These are phyloP conservation scores for Trichophyton rubrum DNA, from an alignment of 2,329 filamentous ascomycete genomes.

Conservation along the genomic window DNA sequence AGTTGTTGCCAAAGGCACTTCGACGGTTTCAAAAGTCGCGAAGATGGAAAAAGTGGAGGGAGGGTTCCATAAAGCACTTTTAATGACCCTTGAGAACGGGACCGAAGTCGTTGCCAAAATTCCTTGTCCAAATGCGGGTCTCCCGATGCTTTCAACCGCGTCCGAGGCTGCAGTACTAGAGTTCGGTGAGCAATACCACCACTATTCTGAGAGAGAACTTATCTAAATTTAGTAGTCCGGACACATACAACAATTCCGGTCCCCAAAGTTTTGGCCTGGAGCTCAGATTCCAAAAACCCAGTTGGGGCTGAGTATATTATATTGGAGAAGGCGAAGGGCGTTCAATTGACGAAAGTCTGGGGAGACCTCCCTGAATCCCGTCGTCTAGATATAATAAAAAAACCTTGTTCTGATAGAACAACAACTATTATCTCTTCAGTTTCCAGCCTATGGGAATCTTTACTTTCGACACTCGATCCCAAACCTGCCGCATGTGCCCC, in stretches of 20 bases:
- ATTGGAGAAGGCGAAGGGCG: conserved; percentile 21
- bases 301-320: conserved; percentile 18
- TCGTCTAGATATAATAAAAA: conserved; percentile 16
- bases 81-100: conserved; percentile 20
- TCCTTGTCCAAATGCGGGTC: conserved; percentile 21
- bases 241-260: conserved; percentile 12
- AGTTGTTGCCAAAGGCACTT: conserved; percentile 3
- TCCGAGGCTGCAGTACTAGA: conserved; percentile 22
- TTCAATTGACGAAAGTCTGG: conserved; percentile 18
- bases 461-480: conserved; percentile 18
- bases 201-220: not conserved
- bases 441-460: conserved; percentile 17
- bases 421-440: conserved; percentile 16
- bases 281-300: conserved; percentile 14
- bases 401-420: conserved; percentile 15
- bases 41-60: conserved; percentile 19
- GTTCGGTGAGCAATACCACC: conserved; percentile 12
- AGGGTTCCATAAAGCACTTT: conserved; percentile 23
- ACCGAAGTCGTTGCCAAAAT: conserved; percentile 23
- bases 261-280: conserved; percentile 11
- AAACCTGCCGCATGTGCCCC: conserved; percentile 16
- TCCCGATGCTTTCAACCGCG: conserved; percentile 19
- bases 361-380: conserved; percentile 11
- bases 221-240: conserved; percentile 8
- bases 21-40: conserved; percentile 10